A percentile compares a stretch with the other conserved stretches of the same genome.
phyloP scores from a whole-genome alignment of 2,329 filamentous ascomycete genomes.

The Rutstroemia sp. region DNA sequence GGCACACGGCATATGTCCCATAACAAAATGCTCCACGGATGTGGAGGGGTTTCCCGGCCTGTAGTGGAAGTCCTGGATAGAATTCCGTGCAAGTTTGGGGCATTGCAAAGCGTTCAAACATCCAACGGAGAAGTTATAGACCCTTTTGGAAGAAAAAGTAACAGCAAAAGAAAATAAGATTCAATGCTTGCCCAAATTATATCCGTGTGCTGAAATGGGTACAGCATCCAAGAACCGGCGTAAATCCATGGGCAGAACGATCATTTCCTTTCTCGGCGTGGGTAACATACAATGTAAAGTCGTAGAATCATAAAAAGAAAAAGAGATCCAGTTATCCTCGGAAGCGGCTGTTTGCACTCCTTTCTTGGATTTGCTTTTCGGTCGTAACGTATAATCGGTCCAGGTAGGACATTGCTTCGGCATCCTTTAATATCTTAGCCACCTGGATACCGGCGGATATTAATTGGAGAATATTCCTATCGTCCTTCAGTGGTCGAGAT shows the following conservation, averaged over 20 bases:
- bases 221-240: neutral
- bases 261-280: neutral
- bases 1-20: too few species aligned
- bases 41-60: neutral
- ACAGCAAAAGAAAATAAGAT: neutral
- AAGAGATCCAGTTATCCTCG: slow-evolving; percentile 15
- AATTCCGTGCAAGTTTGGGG: neutral
- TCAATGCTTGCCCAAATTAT: neutral
- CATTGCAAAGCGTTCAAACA: neutral
- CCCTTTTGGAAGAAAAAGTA: neutral
- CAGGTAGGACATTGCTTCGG: slow-evolving; percentile 33
- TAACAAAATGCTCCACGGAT: neutral
- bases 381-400: slow-evolving; percentile 77
- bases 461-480: slow-evolving; percentile 79
- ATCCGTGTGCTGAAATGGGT: neutral
- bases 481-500: slow-evolving; percentile 76
- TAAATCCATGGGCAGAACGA: neutral
- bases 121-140: neutral
- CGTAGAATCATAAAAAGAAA: slow-evolving; percentile 16
- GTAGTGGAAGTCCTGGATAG: neutral
- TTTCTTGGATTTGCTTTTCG: slow-evolving; percentile 69
- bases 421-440: slow-evolving; percentile 76
- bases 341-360: slow-evolving; percentile 34
- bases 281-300: slow-evolving; percentile 16
- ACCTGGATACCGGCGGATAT: slow-evolving; percentile 84